phyloP scores from a whole-genome alignment of 208 protist genomes.

The Lotmaria passim region DNA sequence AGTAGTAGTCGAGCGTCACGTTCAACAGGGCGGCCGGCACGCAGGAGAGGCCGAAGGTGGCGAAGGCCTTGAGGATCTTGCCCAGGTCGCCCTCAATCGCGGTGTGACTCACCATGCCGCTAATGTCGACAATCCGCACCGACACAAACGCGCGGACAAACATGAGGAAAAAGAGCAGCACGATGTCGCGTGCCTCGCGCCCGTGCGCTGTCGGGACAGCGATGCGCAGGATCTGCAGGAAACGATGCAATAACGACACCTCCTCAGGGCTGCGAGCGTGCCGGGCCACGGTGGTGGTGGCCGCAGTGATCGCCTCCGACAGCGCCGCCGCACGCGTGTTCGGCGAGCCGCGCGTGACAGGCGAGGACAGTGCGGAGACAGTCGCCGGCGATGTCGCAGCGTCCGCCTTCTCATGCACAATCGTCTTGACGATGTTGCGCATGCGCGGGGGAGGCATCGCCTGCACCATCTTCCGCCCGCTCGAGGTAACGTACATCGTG shows the following conservation, averaged over 20 bases:
- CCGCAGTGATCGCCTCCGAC: background rate
- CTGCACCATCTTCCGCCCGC: slow-evolving; percentile 31
- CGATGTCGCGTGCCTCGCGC: slow-evolving; percentile 43
- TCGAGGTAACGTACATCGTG: slow-evolving; percentile 32
- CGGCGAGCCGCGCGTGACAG: slow-evolving; percentile 14
- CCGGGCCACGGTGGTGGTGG: background rate
- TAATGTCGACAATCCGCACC: slow-evolving; percentile 42
- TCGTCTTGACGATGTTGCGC: slow-evolving; percentile 14
- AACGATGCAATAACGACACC: slow-evolving; percentile 14
- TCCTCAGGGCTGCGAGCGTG: background rate
- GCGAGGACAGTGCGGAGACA: background rate
- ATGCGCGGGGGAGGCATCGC: slow-evolving; percentile 20
- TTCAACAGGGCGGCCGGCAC: slow-evolving; percentile 60
- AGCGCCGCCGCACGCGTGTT: background rate
- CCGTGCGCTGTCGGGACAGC: slow-evolving; percentile 48
- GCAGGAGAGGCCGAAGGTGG: slow-evolving; percentile 42
- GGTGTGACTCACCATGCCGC: slow-evolving; percentile 32
- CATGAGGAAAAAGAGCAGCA: slow-evolving; percentile 46
- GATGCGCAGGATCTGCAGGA: slow-evolving; percentile 53
- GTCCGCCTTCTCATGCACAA: background rate
- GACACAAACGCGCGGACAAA: slow-evolving; percentile 50
- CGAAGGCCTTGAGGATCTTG: slow-evolving; percentile 30
- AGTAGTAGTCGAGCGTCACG: slow-evolving; percentile 59
- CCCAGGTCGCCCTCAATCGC: slow-evolving; percentile 44
- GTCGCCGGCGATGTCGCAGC: background rate